These are phyloP conservation scores for Mercurialis annua DNA, from an alignment of 345 rosid genomes.

Conservation along the genomic window DNA sequence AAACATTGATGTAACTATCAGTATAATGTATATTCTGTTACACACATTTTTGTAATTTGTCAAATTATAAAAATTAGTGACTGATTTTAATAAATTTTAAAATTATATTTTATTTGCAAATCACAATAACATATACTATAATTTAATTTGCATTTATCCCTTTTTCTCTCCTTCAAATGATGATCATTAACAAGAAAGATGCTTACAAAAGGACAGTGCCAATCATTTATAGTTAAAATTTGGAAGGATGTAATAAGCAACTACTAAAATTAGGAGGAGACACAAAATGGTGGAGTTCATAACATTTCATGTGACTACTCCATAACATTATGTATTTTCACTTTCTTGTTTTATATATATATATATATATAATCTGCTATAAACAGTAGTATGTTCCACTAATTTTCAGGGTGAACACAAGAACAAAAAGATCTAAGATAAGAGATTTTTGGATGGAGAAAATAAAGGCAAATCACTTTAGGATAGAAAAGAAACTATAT, in stretches of 20 bases:
- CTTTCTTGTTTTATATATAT: not conserved
- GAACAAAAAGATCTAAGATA: not conserved
- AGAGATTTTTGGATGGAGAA: not conserved
- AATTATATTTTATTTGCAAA: too few relatives aligned
- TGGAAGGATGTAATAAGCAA: slow-evolving; percentile 11
- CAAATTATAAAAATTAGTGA: too few relatives aligned
- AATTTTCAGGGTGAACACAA: not conserved
- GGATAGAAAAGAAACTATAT: slow-evolving; percentile 1
- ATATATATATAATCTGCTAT: not conserved
- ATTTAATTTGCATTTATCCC: too few relatives aligned
- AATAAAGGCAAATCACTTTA: slow-evolving; percentile 21
- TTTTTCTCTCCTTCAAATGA: too few relatives aligned
- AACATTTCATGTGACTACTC: slow-evolving; percentile 21
- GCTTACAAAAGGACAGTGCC: slow-evolving; percentile 17
- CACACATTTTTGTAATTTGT: too few relatives aligned
- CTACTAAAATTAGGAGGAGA: slow-evolving; percentile 17
- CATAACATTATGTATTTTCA: not conserved
- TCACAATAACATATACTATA: too few relatives aligned
- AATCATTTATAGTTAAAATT: slow-evolving; percentile 13
- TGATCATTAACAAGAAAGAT: not conserved
- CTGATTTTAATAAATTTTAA: too few relatives aligned
- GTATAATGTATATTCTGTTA: too few relatives aligned
- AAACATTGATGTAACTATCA: too few relatives aligned
- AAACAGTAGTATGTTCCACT: not conserved
- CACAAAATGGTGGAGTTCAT: slow-evolving; percentile 33